Conservation (phyloP, 78 protist genomes). For the Dictyostelium brefeldianum region DNA sequence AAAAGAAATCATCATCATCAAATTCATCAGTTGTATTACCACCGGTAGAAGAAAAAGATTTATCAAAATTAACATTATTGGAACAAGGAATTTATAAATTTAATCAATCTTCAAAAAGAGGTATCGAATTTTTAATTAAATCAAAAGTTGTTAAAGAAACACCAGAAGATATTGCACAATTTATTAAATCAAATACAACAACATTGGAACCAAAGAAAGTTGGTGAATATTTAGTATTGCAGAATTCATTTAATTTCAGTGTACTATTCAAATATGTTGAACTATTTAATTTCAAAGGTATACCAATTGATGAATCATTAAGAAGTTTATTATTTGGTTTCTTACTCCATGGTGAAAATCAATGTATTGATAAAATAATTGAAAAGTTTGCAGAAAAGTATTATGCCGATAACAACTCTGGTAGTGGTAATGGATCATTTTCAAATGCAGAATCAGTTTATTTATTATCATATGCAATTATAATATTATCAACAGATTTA, state of each 20-base stretch:
- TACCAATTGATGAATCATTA: conserved; percentile 91
- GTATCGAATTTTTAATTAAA: conserved; percentile 50
- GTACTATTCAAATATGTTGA: conserved; percentile 95
- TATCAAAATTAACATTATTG: background rate
- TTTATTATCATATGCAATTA: conserved; percentile 54
- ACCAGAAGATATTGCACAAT: conserved; percentile 88
- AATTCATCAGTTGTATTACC: background rate
- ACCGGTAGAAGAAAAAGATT: background rate
- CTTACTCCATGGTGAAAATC: conserved; percentile 97
- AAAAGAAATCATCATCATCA: background rate
- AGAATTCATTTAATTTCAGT: conserved; percentile 58
- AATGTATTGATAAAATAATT: conserved; percentile 96
- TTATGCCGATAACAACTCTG: conserved; percentile 71
- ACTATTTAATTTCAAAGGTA: conserved; percentile 73
- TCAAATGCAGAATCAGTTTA: conserved; percentile 62
- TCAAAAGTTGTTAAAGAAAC: conserved; percentile 51
- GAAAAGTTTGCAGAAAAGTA: conserved; percentile 97
- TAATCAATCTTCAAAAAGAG: conserved; percentile 35
- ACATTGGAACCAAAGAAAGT: conserved; percentile 89
- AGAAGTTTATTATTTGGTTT: conserved; percentile 88
- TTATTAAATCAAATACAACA: conserved; percentile 65
- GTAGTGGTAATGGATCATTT: background rate
- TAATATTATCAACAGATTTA: conserved; percentile 56
- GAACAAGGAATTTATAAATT: conserved; percentile 50
- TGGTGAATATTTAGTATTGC: conserved; percentile 95